These are phyloP conservation scores for Erodium maritimum DNA, from an alignment of 345 rosid genomes.

Conservation along the genomic window DNA sequence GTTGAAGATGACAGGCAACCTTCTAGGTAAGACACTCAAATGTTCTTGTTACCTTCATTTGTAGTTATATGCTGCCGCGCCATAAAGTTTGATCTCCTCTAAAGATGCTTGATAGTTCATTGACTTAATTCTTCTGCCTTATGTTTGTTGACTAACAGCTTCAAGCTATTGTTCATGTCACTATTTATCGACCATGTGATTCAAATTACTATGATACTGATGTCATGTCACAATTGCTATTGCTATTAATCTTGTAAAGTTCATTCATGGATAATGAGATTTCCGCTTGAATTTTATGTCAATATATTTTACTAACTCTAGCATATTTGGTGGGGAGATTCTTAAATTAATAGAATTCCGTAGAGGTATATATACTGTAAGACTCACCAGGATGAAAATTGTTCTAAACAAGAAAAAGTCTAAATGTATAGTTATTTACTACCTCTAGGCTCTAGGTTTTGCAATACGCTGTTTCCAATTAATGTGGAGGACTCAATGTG, in stretches of 20 bases:
- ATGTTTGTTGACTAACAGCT: too few relatives aligned
- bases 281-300: too few relatives aligned
- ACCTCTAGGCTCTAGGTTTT: too few relatives aligned
- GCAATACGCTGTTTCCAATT: too few relatives aligned
- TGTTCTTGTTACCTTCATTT: neutral
- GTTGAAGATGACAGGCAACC: conserved; percentile 61
- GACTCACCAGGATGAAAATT: neutral
- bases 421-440: neutral
- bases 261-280: too few relatives aligned
- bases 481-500: too few relatives aligned
- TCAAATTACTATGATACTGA: too few relatives aligned
- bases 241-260: too few relatives aligned
- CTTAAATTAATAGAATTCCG: neutral
- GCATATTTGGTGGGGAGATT: neutral
- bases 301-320: neutral
- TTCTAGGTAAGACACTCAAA: conserved; percentile 33
- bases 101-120: neutral
- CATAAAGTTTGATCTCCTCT: neutral
- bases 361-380: neutral
- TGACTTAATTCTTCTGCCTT: neutral
- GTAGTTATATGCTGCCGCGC: neutral
- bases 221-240: too few relatives aligned
- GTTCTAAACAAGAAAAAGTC: neutral
- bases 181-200: too few relatives aligned
- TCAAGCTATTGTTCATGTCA: too few relatives aligned